Evolutionary conservation across 2,329 filamentous ascomycete species (phyloP).

Genomic region (Fusarium ramigenum): DNA sequence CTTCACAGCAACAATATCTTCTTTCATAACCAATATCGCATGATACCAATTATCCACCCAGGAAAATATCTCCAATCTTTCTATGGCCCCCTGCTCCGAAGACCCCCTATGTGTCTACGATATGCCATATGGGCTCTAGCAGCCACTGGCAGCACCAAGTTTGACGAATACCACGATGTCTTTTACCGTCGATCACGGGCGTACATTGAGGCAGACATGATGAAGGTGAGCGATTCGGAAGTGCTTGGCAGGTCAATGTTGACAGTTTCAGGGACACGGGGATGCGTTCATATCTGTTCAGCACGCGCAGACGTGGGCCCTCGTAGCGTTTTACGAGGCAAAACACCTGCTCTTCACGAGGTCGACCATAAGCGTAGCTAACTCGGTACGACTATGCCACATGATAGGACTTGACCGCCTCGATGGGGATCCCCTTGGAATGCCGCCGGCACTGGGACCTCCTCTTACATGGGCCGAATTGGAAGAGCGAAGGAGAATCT

Average conservation of each 20-base stretch:
- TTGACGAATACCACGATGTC: slow-evolving; percentile 74
- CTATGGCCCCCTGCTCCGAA: slow-evolving; percentile 75
- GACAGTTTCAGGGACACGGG: slow-evolving; percentile 67
- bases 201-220: slow-evolving; percentile 84
- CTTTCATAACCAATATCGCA: slow-evolving; percentile 78
- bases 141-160: slow-evolving; percentile 76
- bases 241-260: background rate
- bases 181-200: slow-evolving; percentile 86
- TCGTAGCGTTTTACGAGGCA: slow-evolving; percentile 83
- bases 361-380: slow-evolving; percentile 82
- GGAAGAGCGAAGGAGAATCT: slow-evolving; percentile 80
- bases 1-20: slow-evolving; percentile 72
- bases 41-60: slow-evolving; percentile 80
- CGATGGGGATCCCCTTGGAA: slow-evolving; percentile 71
- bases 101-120: slow-evolving; percentile 82
- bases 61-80: slow-evolving; percentile 79
- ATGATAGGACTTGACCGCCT: slow-evolving; percentile 88
- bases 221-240: slow-evolving; percentile 64
- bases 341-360: slow-evolving; percentile 86
- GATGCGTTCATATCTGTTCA: slow-evolving; percentile 82
- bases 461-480: slow-evolving; percentile 82
- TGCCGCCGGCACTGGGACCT: slow-evolving; percentile 78
- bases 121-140: slow-evolving; percentile 91
- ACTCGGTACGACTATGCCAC: slow-evolving; percentile 74
- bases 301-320: slow-evolving; percentile 82